Conservation (phyloP, 371 early-diverging fungal genomes). For the Umbelopsis sp. region DNA sequence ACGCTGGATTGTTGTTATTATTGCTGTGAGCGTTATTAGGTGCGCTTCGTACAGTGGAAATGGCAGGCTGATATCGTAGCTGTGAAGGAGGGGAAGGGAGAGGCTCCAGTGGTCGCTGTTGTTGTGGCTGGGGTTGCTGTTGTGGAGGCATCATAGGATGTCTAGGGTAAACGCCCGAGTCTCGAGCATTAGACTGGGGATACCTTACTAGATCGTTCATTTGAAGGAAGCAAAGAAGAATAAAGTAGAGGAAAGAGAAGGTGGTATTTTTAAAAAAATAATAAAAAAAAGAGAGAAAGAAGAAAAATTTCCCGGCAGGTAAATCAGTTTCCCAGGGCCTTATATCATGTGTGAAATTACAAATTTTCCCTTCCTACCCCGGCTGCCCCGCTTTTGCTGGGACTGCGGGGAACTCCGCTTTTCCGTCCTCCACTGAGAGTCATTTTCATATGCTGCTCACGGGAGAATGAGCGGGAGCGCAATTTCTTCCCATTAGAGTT, state of each 20-base stretch:
- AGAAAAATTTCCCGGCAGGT: not conserved
- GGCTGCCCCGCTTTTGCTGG: constrained; percentile 7
- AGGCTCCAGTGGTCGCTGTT: not conserved
- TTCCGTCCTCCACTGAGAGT: constrained; percentile 2
- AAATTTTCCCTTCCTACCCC: constrained; percentile 5
- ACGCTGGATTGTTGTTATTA: constrained; percentile 20
- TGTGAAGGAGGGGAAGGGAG: constrained; percentile 3
- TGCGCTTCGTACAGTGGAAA: not conserved
- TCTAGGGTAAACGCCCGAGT: constrained; percentile 8
- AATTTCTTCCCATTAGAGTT: constrained; percentile 2
- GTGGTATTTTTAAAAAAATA: not conserved
- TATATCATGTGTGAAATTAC: constrained; percentile 1
- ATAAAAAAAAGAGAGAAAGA: not conserved
- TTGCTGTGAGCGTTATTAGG: not conserved
- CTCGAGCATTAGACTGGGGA: constrained; percentile 16
- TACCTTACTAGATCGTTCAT: constrained; percentile 18
- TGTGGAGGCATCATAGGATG: constrained; percentile 6
- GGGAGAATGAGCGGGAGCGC: not conserved
- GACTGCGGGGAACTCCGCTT: constrained; percentile 7
- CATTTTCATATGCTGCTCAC: not conserved
- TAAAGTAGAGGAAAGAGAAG: not conserved
- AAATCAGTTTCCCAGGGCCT: constrained; percentile 6
- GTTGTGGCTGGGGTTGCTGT: not conserved
- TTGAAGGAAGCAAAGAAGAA: not conserved
- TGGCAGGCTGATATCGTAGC: not conserved